Conservation (phyloP, 2,329 filamentous ascomycete genomes). For the Anthostomella pinea region DNA sequence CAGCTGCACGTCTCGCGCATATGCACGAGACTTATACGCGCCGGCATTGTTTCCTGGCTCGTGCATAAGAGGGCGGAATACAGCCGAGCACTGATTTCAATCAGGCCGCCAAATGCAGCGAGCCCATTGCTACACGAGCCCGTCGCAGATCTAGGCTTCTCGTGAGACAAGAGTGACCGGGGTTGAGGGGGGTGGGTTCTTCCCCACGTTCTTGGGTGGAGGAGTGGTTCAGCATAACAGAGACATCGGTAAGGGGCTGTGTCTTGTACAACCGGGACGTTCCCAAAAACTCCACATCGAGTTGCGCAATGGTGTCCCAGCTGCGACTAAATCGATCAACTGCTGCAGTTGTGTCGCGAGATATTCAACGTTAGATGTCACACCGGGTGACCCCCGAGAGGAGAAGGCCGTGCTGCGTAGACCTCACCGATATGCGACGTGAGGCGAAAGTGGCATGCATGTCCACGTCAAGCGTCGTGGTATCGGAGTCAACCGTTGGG, state of each 20-base stretch:
- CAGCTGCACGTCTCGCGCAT: not conserved
- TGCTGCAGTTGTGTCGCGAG: no score
- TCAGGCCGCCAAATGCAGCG: not conserved
- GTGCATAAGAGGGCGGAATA: not conserved
- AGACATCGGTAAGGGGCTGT: constrained; percentile 1
- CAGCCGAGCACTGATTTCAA: not conserved
- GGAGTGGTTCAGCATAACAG: not conserved
- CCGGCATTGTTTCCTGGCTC: not conserved
- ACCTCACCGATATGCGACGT: no score
- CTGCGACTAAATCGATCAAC: no score
- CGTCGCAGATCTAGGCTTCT: constrained; percentile 1
- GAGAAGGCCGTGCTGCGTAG: no score
- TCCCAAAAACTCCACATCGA: not conserved
- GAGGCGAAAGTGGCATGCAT: no score
- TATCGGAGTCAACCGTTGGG: no score
- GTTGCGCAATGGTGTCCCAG: no score
- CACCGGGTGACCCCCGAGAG: no score
- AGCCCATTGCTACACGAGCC: not conserved
- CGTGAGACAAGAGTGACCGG: not conserved
- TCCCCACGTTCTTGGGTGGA: not conserved
- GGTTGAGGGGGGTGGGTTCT: not conserved
- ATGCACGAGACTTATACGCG: not conserved
- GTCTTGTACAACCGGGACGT: not conserved
- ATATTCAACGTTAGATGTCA: no score
- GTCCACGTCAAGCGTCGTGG: no score